These are phyloP conservation scores for Hericium coralloides DNA, from an alignment of 768 basidiomycete species.

Conservation along the genomic window DNA sequence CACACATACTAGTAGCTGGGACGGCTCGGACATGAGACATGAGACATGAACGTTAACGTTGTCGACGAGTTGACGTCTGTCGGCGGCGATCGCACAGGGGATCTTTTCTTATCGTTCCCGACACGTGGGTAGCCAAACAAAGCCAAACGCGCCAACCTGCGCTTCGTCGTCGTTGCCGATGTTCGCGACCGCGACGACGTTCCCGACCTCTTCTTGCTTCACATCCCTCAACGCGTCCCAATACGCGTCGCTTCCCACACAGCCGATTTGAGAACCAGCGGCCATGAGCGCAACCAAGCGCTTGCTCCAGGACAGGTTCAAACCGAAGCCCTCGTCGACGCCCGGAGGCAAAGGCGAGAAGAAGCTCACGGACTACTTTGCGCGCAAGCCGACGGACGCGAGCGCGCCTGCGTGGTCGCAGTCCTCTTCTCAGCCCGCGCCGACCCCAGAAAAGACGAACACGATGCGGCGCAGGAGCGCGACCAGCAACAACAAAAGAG, in stretches of 20 bases:
- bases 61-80: no score
- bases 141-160: not conserved
- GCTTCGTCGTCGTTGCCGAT: not conserved
- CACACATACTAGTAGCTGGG: no score
- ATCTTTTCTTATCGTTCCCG: no score
- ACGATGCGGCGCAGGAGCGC: not conserved
- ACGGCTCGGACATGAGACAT: no score
- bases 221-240: slow-evolving; percentile 9
- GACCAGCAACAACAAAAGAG: not conserved
- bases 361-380: not conserved
- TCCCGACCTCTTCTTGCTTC: slow-evolving; percentile 15
- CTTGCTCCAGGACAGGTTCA: not conserved
- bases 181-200: not conserved
- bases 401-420: not conserved
- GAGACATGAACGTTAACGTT: no score
- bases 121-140: slow-evolving; percentile 20
- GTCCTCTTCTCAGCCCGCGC: not conserved
- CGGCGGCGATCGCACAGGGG: no score
- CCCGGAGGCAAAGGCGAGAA: not conserved
- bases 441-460: not conserved
- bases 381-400: not conserved
- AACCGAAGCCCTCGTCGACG: not conserved
- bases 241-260: not conserved
- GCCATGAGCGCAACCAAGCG: not conserved
- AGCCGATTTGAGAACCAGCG: no score